Conservation (phyloP, 73 alveolate species). For the Paramecium octaurelia region DNA sequence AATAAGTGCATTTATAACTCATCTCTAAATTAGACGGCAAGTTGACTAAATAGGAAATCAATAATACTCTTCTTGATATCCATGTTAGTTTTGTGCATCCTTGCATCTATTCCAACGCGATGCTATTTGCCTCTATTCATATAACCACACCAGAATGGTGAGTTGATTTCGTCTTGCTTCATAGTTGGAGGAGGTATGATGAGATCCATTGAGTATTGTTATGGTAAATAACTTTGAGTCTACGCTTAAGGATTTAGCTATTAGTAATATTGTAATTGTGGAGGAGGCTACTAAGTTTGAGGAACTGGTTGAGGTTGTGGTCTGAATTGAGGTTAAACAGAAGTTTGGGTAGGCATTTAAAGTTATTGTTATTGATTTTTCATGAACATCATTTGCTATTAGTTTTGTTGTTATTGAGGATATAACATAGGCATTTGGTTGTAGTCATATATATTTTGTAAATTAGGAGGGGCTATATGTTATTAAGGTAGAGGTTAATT, state of each 20-base stretch:
- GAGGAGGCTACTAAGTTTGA: background rate
- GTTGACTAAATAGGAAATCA: background rate
- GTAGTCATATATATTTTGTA: background rate
- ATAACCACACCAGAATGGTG: constrained; percentile 10
- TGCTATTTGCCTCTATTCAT: constrained; percentile 48
- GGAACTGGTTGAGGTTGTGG: background rate
- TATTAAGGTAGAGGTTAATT: background rate
- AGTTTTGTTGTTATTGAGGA: background rate
- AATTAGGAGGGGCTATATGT: background rate
- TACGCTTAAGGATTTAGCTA: background rate
- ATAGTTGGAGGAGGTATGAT: background rate
- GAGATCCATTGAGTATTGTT: background rate
- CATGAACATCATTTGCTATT: background rate
- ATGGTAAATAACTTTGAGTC: background rate
- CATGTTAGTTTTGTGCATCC: background rate
- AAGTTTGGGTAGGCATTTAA: background rate
- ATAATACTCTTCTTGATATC: background rate
- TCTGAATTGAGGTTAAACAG: background rate
- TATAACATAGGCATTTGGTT: background rate
- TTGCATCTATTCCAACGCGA: constrained; percentile 45
- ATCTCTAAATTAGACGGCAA: constrained; percentile 32
- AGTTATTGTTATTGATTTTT: background rate
- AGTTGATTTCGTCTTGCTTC: background rate
- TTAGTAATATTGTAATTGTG: background rate
- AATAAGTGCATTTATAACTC: constrained; percentile 47